These are phyloP conservation scores for Venturia aucupariae DNA, from an alignment of 2,329 filamentous ascomycete genomes.

Conservation along the genomic window DNA sequence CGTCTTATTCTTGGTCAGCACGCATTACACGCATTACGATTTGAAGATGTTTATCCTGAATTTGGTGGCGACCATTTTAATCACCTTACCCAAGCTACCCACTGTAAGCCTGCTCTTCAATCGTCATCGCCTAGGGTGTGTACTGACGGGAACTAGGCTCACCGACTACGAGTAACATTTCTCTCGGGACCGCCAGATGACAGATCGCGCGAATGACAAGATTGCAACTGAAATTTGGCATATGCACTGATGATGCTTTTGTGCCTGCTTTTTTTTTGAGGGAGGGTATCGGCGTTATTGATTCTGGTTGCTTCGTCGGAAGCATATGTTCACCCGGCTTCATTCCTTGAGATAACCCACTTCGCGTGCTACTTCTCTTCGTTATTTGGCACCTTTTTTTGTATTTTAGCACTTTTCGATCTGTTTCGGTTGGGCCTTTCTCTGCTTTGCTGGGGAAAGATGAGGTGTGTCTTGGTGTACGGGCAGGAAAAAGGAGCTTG, in stretches of 20 bases:
- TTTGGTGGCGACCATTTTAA: conserved; percentile 80
- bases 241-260: background rate
- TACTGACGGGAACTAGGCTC: conserved; percentile 22
- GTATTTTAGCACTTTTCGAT: background rate
- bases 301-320: background rate
- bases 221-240: background rate
- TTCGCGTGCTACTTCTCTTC: conserved; percentile 9
- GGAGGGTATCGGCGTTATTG: background rate
- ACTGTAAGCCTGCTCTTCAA: conserved; percentile 56
- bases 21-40: conserved; percentile 98
- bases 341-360: conserved; percentile 14
- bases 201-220: conserved; percentile 4
- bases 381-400: background rate
- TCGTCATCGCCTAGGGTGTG: background rate
- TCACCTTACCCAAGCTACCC: conserved; percentile 93
- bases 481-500: background rate
- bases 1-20: conserved; percentile 88
- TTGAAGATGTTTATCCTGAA: conserved; percentile 96
- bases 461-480: background rate
- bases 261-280: background rate
- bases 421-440: background rate
- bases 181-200: conserved; percentile 30
- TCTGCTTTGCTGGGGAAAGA: background rate
- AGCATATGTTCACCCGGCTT: background rate
- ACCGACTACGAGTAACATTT: conserved; percentile 31